Conservation (phyloP, 306 rosid genomes). For the Nissolia schottii region DNA sequence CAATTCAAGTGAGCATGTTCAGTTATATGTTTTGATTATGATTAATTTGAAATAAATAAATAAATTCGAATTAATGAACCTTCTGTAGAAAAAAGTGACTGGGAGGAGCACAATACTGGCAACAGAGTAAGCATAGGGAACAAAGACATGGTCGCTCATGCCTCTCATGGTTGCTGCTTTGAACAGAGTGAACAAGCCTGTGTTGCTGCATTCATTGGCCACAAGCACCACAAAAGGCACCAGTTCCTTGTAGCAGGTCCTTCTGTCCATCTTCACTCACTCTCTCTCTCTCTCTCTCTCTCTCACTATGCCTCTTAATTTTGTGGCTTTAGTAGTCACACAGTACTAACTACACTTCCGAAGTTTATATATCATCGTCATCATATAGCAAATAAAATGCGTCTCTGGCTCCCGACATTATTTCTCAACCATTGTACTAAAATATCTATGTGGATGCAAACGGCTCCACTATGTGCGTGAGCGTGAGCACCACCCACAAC, state of each 20-base stretch:
- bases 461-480: not conserved
- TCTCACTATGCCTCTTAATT: no score
- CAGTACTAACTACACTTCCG: not conserved
- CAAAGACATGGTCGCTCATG: conserved; percentile 76
- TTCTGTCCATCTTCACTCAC: conserved; percentile 43
- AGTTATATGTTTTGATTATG: not conserved
- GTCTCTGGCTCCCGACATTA: no score
- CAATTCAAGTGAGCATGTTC: not conserved
- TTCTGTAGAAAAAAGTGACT: conserved; percentile 49
- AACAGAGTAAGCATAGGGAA: conserved; percentile 64
- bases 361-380: no score
- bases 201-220: conserved; percentile 62
- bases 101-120: conserved; percentile 67
- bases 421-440: no score
- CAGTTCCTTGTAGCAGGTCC: conserved; percentile 34
- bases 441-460: not conserved
- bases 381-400: no score
- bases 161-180: conserved; percentile 80
- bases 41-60: not conserved
- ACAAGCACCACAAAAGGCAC: conserved; percentile 61
- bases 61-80: conserved; percentile 35
- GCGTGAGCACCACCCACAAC: not conserved
- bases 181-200: conserved; percentile 69
- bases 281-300: not conserved
- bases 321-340: not conserved